Evolutionary conservation across 768 basidiomycete genomes (phyloP).

Genomic region (Termitomyces sp.): DNA sequence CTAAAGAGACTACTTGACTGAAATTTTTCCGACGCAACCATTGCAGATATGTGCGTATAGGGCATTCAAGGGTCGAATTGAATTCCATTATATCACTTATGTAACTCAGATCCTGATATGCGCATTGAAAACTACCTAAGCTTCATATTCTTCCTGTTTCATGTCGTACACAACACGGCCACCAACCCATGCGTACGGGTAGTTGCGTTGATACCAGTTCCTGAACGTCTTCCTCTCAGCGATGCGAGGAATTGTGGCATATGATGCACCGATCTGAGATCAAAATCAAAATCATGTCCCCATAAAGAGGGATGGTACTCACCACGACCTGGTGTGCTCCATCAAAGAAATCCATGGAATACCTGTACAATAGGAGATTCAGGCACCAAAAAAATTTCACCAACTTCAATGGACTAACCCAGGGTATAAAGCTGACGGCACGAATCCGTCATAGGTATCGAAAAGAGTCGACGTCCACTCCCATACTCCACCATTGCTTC

Average conservation of each 20-base stretch:
- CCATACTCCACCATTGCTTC: slow-evolving; percentile 95
- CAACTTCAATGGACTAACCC: slow-evolving; percentile 43
- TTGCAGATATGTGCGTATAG: too few species aligned
- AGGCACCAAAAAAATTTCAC: background rate
- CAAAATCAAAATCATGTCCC: background rate
- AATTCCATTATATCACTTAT: too few species aligned
- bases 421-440: slow-evolving; percentile 75
- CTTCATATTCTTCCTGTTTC: slow-evolving; percentile 9
- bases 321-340: slow-evolving; percentile 82
- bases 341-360: slow-evolving; percentile 91
- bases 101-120: too few species aligned
- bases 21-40: too few species aligned
- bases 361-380: slow-evolving; percentile 31
- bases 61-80: too few species aligned
- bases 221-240: slow-evolving; percentile 70
- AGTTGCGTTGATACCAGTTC: slow-evolving; percentile 92
- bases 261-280: slow-evolving; percentile 82
- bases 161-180: slow-evolving; percentile 53
- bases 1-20: too few species aligned
- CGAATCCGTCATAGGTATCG: slow-evolving; percentile 69
- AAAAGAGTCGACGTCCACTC: slow-evolving; percentile 92
- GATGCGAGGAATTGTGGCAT: slow-evolving; percentile 77
- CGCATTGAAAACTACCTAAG: too few species aligned
- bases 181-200: slow-evolving; percentile 85
- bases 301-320: slow-evolving; percentile 26